Evolutionary conservation across 495 filamentous ascomycete species (phyloP).

Genomic region (Lasiosphaeria ovina): DNA sequence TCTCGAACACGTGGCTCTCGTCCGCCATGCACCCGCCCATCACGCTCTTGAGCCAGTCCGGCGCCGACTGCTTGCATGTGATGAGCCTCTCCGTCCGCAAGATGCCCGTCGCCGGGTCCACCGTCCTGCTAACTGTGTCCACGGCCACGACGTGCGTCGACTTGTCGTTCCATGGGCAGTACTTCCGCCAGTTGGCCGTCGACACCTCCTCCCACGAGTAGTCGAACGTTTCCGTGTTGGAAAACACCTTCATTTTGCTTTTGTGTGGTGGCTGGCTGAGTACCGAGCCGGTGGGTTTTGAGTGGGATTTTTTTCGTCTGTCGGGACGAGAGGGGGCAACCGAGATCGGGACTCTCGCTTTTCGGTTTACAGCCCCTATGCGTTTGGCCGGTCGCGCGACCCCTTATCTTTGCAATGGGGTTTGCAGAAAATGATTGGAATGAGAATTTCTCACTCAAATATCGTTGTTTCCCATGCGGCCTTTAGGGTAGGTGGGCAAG

Average conservation of each 20-base stretch:
- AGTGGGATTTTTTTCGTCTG: slow-evolving; percentile 2
- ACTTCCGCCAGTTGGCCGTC: slow-evolving; percentile 99
- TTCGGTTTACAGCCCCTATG: background rate
- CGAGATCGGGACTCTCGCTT: background rate
- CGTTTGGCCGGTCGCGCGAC: too few relatives aligned
- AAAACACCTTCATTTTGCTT: slow-evolving; percentile 88
- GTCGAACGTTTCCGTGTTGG: slow-evolving; percentile 81
- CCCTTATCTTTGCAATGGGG: background rate
- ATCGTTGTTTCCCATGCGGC: background rate
- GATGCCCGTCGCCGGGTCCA: slow-evolving; percentile 82
- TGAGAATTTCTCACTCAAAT: slow-evolving; percentile 1
- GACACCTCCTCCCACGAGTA: slow-evolving; percentile 99
- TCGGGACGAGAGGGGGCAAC: background rate
- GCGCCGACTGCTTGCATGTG: slow-evolving; percentile 85
- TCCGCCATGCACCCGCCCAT: slow-evolving; percentile 60
- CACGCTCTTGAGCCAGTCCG: slow-evolving; percentile 78
- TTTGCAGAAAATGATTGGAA: background rate
- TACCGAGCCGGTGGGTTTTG: slow-evolving; percentile 1
- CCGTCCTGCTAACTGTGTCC: slow-evolving; percentile 79
- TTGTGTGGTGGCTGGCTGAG: background rate
- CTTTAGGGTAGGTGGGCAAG: background rate
- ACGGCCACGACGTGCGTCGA: slow-evolving; percentile 91
- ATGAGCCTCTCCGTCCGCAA: slow-evolving; percentile 95
- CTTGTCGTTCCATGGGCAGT: slow-evolving; percentile 97
- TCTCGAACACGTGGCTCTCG: slow-evolving; percentile 86